Evolutionary conservation across 2,329 filamentous ascomycete genomes (phyloP), one percentile per base, ranked within the genome.

Genomic region (Aspergillus novoparasiticus): DNA sequence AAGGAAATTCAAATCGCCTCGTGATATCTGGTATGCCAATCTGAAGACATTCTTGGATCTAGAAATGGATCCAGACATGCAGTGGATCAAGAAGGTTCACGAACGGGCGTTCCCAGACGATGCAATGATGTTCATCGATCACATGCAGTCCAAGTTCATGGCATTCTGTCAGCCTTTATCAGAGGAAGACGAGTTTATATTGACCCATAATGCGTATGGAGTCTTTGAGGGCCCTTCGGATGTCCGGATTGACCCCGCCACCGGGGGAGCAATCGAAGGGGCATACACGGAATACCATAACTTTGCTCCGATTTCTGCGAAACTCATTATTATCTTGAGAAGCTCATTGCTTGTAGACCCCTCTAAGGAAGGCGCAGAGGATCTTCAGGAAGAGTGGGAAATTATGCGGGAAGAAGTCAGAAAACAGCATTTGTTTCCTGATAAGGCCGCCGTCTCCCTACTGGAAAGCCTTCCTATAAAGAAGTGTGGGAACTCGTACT

Each of bases 1-100:
- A 28, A 75, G 71, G 36, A 67, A 69, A 0, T 73, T 73, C 39
- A 57, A 62, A 32, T 65, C 58, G 36, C 76, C 77, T 6, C 67
- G 71, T 6, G 74, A 78, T 57, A 74, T 79, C 10, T 78, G 76
- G 75, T 70, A 76, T 26, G 45, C 75, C 26, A 78, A 77, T 59
- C 64, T 78, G 4, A 66, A 66, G 19, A 62, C 62, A 5, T 74
- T 79, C 11, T 51, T 77, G 28, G 72, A 77, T 32, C 51, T 76
- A 10, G 41, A 72, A n/a, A 73, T 76, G 68, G 69, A 76, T 66
- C 32, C 63, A 10, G 56, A 66, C 9, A 55, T 56, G 12, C 53
- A 68, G 19, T 78, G 75, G 76, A 66, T 67, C n/a, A n/a, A 58
- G 5, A 53, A 68, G 41, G 63, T 78, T 5, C 19, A 41, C 39